phyloP scores from a whole-genome alignment of 331 rosid species.

The Malus hybrid region DNA sequence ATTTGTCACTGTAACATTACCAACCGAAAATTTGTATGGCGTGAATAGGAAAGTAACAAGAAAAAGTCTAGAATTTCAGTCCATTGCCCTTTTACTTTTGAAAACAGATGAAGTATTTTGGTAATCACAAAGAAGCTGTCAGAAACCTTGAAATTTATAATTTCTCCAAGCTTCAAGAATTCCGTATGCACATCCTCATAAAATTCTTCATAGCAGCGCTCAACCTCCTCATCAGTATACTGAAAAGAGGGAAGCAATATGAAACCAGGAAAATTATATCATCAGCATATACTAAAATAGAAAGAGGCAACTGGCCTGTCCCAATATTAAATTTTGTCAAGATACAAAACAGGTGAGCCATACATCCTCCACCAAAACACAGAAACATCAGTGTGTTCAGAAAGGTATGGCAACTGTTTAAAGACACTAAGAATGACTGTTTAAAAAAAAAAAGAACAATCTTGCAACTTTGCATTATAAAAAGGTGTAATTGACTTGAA shows the following conservation, averaged over 20 bases:
- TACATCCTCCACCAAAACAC: background rate
- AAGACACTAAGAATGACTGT: background rate
- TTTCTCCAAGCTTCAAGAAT: conserved; percentile 86
- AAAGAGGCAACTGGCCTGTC: background rate
- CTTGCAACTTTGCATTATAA: background rate
- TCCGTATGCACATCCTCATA: conserved; percentile 97
- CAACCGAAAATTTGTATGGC: background rate
- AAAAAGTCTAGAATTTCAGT: no score
- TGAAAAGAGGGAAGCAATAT: conserved; percentile 35
- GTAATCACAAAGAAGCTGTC: conserved; percentile 9
- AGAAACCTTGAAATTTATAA: conserved; percentile 88
- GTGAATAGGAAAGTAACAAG: background rate
- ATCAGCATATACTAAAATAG: background rate
- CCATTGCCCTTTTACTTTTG: no score
- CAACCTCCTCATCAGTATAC: conserved; percentile 89
- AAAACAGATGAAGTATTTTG: background rate
- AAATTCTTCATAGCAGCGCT: conserved; percentile 70
- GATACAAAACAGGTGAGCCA: background rate
- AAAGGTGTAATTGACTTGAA: background rate
- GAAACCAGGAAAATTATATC: conserved; percentile 19
- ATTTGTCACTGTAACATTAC: conserved; percentile 13
- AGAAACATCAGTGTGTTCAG: background rate
- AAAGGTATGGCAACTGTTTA: background rate
- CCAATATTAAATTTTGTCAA: background rate
- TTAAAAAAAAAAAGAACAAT: background rate